These are phyloP conservation scores for Prunus mira DNA, from an alignment of 306 rosid genomes.

Conservation along the genomic window DNA sequence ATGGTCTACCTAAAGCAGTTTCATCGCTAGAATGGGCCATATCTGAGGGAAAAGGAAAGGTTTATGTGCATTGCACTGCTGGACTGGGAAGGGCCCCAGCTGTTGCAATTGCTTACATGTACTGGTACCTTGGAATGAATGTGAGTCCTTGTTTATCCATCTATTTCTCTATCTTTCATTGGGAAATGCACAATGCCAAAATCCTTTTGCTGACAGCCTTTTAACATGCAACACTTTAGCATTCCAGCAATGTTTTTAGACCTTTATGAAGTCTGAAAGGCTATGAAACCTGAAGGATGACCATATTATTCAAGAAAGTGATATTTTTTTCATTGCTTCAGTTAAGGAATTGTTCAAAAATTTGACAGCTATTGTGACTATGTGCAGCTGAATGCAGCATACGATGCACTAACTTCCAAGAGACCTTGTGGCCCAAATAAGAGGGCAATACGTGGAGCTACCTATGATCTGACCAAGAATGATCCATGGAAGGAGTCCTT, in stretches of 20 bases:
- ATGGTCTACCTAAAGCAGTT: slow-evolving; percentile 80
- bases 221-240: neutral
- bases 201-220: neutral
- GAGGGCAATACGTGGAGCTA: slow-evolving; percentile 74
- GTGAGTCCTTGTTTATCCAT: slow-evolving; percentile 39
- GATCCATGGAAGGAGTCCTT: slow-evolving; percentile 91
- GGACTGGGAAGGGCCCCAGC: slow-evolving; percentile 98
- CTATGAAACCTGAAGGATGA: neutral
- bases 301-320: neutral
- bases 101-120: slow-evolving; percentile 81
- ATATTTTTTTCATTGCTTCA: neutral
- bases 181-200: neutral
- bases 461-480: slow-evolving; percentile 75
- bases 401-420: slow-evolving; percentile 66
- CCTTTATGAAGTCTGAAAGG: neutral
- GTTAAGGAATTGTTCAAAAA: neutral
- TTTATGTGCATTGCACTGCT: slow-evolving; percentile 83
- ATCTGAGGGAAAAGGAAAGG: slow-evolving; percentile 75
- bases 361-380: slow-evolving; percentile 15
- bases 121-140: slow-evolving; percentile 82
- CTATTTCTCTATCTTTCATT: neutral
- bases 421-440: slow-evolving; percentile 93
- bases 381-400: slow-evolving; percentile 71
- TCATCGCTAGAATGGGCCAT: slow-evolving; percentile 88
- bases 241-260: neutral